Percentiles rank a stretch among this genome's conserved stretches.
Evolutionary conservation across 192 early-diverging fungal genomes (phyloP).

Genomic region (Rhizophagus sp.): DNA sequence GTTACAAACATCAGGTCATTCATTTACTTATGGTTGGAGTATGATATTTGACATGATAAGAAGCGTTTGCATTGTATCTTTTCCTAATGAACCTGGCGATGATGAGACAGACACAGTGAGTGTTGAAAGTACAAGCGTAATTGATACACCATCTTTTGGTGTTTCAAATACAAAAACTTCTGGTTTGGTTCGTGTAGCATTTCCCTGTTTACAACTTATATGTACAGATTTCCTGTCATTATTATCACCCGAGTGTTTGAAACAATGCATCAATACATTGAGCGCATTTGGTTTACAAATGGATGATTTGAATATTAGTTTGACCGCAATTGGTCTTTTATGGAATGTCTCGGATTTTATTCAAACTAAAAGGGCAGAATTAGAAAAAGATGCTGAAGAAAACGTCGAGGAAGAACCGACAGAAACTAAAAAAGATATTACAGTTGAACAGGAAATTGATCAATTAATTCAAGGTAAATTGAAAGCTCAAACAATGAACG

Average conservation of each 20-base stretch:
- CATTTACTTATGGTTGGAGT: slow-evolving; percentile 79
- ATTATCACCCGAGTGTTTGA: slow-evolving; percentile 71
- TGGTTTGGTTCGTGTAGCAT: slow-evolving; percentile 75
- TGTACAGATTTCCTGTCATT: slow-evolving; percentile 92
- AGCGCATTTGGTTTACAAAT: slow-evolving; percentile 78
- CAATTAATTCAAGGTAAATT: slow-evolving; percentile 42
- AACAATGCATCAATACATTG: slow-evolving; percentile 79
- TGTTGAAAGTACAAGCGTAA: background rate
- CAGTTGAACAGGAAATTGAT: slow-evolving; percentile 32
- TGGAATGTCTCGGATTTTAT: slow-evolving; percentile 95
- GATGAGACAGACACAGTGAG: slow-evolving; percentile 16
- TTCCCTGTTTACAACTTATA: slow-evolving; percentile 91
- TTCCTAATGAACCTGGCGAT: slow-evolving; percentile 11
- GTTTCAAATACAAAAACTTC: slow-evolving; percentile 33
- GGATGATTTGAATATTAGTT: slow-evolving; percentile 92
- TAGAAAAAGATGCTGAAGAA: slow-evolving; percentile 39
- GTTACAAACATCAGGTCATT: slow-evolving; percentile 89
- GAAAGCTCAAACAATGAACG: slow-evolving; percentile 46
- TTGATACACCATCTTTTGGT: slow-evolving; percentile 11
- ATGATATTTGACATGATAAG: slow-evolving; percentile 90
- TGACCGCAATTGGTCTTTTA: slow-evolving; percentile 88
- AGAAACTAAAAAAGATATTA: background rate
- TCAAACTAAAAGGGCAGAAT: slow-evolving; percentile 65
- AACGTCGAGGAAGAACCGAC: background rate
- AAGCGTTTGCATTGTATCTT: slow-evolving; percentile 44